Conservation (phyloP, 306 rosid genomes). For the Cotoneaster glaucophyllus region DNA sequence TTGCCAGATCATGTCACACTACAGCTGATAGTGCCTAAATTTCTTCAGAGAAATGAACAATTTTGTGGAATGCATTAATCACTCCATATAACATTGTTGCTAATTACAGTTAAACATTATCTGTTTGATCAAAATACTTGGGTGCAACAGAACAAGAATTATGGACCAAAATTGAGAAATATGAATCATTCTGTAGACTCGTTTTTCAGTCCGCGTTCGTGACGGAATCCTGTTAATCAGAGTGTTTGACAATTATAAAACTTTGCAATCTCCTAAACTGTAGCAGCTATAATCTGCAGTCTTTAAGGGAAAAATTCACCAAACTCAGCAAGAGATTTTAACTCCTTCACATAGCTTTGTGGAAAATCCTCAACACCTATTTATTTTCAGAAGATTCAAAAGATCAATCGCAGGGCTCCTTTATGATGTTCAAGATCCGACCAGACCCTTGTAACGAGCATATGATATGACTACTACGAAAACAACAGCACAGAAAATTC, state of each 20-base stretch:
- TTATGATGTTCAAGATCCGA: conserved; percentile 41
- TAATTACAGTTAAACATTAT: not conserved
- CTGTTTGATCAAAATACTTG: not conserved
- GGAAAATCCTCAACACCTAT: not conserved
- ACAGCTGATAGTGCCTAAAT: not conserved
- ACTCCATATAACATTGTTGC: not conserved
- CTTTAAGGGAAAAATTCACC: not conserved
- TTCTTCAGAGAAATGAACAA: not conserved
- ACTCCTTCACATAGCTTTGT: not conserved
- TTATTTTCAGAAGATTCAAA: not conserved
- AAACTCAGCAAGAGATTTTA: not conserved
- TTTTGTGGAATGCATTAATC: not conserved
- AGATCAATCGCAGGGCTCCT: not conserved
- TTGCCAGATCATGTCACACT: too few species aligned
- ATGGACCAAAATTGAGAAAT: not conserved
- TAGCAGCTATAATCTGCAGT: not conserved
- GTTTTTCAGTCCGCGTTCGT: not conserved
- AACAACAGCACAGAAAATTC: conserved; percentile 11
- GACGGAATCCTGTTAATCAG: not conserved
- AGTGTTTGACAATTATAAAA: not conserved
- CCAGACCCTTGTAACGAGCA: conserved; percentile 64
- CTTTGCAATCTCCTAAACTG: not conserved
- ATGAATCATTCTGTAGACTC: not conserved
- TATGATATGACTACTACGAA: conserved; percentile 34
- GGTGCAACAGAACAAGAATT: not conserved